phyloP scores from a whole-genome alignment of 495 filamentous ascomycete genomes.

The Baudoinia panamericana region DNA sequence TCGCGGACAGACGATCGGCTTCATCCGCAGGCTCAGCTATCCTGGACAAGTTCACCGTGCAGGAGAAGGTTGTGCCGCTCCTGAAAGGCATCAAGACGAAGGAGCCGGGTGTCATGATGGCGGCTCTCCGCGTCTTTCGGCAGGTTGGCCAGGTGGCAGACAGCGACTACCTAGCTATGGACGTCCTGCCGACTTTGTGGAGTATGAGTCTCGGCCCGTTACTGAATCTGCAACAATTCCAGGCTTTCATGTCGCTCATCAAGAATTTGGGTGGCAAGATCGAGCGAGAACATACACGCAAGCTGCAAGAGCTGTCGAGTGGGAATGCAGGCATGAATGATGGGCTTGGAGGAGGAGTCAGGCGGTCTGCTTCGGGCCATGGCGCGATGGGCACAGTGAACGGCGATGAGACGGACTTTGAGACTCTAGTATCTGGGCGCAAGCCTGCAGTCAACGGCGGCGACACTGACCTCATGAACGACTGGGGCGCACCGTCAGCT shows the following conservation, averaged over 20 bases:
- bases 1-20: conserved; percentile 10
- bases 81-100: conserved; percentile 92
- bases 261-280: conserved; percentile 65
- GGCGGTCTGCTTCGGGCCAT: background rate
- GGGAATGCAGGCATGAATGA: conserved; percentile 15
- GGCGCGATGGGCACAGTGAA: conserved; percentile 37
- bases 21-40: conserved; percentile 49
- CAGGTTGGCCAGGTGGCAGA: conserved; percentile 74
- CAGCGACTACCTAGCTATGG: conserved; percentile 84
- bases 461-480: conserved; percentile 31
- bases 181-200: conserved; percentile 82
- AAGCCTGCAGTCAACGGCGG: conserved; percentile 18
- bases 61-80: conserved; percentile 87
- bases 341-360: background rate
- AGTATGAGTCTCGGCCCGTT: conserved; percentile 81
- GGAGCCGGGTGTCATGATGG: conserved; percentile 95
- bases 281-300: conserved; percentile 75
- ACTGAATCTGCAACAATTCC: conserved; percentile 75
- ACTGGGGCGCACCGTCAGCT: conserved; percentile 29
- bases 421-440: conserved; percentile 66
- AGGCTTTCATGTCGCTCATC: conserved; percentile 74
- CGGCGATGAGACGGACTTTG: conserved; percentile 60
- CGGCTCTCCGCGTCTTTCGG: conserved; percentile 67
- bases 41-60: conserved; percentile 91
- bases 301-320: conserved; percentile 67